Base-by-base conservation (phyloP, 331 rosid species). In the Pyracantha coccinea region DNA sequence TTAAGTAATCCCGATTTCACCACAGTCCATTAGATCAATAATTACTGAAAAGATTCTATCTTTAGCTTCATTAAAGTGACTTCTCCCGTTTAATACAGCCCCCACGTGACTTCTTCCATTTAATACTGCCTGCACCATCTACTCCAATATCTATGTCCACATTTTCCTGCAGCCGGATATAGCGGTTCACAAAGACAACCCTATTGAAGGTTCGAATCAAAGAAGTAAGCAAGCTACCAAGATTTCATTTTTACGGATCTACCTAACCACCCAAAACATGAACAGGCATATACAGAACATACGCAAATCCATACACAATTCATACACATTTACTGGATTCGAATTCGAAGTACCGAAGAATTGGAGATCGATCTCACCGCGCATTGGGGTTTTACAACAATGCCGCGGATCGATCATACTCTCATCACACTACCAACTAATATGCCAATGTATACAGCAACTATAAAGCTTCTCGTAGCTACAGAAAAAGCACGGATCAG, bases 331-430 rank as follows among this genome's bases (percentile, higher is more conserved):
- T 54, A 76, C 69, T 19, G 23, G 55, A 47, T 78, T 44, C 54
- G 50, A 85, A 47, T 76, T 44, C 53, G 47, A 84, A 63, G 70
- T 24, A 24, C 61, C 47, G 29, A 80, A 76, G 53, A 80, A 76
- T 68, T 58, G 28, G 47, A 79, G 79, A 68, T 21, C 68, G 83
- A 80, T 78, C 65, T 66, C 29, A 12, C 77, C 14, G 38, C 64
- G 65, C 90, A 78, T 68, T 87, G 82, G 74, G 20, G 74, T 81
- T 31, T 52, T 20, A 64, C 69, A 68, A 25, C 71, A 79, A 79
- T 31, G 62, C 69, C 38, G 58, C 72, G 57, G 85, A 88, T 81
- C 69, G 71, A 79, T 80, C 75, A 41, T 79, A 44, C 20, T 21
- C 80, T 21, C 80, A 74, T 61, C 55, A 58, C 21, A 71, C 75